phyloP scores from a whole-genome alignment of 1,284 basidiomycete species.

The Puccinia triticina region DNA sequence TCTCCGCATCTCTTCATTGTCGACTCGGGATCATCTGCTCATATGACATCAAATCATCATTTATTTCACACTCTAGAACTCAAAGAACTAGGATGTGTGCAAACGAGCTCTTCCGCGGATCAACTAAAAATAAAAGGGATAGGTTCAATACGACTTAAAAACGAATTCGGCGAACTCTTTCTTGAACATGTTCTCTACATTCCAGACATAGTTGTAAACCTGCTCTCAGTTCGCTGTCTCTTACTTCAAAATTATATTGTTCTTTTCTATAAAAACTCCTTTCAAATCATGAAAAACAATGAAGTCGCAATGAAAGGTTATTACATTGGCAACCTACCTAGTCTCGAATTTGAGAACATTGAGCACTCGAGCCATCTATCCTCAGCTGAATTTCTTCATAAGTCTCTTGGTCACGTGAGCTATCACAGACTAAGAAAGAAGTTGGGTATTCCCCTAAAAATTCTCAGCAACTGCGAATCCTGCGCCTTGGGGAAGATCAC shows the following conservation, averaged over 20 bases:
- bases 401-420: slow-evolving; percentile 13
- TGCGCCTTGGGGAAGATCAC: too few species aligned
- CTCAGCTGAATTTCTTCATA: background rate
- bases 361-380: background rate
- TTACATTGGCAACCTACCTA: background rate
- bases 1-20: background rate
- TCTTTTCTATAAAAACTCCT: too few species aligned
- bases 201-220: too few species aligned
- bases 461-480: too few species aligned
- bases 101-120: background rate
- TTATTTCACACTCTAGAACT: too few species aligned
- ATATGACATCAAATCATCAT: background rate
- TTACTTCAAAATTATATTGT: background rate
- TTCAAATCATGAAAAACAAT: too few species aligned
- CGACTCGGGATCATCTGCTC: slow-evolving; percentile 12
- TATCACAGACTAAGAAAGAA: background rate
- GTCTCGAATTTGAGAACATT: background rate
- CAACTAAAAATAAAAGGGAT: background rate
- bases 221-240: too few species aligned
- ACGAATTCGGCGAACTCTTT: background rate
- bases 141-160: background rate
- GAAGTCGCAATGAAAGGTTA: background rate
- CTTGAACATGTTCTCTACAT: background rate
- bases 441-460: too few species aligned
- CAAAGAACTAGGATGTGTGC: too few species aligned